Evolutionary conservation across 177 flowering plant species (phyloP).

Genomic region (Telopea speciosissima): DNA sequence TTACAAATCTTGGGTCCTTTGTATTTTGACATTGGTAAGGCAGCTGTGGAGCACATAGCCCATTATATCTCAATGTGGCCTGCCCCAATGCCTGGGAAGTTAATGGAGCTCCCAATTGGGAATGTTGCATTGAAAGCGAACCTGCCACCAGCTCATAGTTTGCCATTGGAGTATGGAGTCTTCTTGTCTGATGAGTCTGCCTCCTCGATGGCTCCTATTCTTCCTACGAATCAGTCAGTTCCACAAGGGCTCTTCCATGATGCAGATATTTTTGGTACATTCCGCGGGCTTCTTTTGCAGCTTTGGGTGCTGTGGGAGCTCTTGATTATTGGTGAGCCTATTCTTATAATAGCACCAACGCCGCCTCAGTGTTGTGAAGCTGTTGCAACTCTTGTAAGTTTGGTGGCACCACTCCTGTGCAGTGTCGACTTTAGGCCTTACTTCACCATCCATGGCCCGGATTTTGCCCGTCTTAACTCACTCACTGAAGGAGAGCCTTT

Average conservation of each 20-base stretch:
- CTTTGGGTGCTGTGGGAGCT: constrained; percentile 96
- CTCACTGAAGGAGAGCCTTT: constrained; percentile 63
- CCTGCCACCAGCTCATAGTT: constrained; percentile 84
- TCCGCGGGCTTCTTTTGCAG: constrained; percentile 73
- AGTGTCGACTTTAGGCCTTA: constrained; percentile 95
- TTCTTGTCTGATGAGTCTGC: constrained; percentile 47
- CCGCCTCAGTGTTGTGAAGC: constrained; percentile 99
- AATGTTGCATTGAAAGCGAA: constrained; percentile 75
- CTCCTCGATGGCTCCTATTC: constrained; percentile 67
- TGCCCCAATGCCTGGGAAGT: constrained; percentile 62
- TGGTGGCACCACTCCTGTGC: constrained; percentile 82
- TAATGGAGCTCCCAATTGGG: constrained; percentile 93
- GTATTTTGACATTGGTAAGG: constrained; percentile 85
- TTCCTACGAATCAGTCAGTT: constrained; percentile 73
- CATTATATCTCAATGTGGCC: constrained; percentile 86
- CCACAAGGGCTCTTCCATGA: constrained; percentile 96
- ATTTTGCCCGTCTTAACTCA: constrained; percentile 70
- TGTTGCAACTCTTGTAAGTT: constrained; percentile 87
- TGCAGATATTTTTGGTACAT: constrained; percentile 81
- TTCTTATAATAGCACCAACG: constrained; percentile 88
- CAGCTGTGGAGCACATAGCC: constrained; percentile 82
- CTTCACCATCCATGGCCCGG: constrained; percentile 94
- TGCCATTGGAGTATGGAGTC: constrained; percentile 49
- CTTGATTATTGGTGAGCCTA: constrained; percentile 87
- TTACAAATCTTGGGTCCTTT: constrained; percentile 95